Evolutionary conservation across 1,284 basidiomycete genomes (phyloP).

Genomic region (Tremellales sp.): DNA sequence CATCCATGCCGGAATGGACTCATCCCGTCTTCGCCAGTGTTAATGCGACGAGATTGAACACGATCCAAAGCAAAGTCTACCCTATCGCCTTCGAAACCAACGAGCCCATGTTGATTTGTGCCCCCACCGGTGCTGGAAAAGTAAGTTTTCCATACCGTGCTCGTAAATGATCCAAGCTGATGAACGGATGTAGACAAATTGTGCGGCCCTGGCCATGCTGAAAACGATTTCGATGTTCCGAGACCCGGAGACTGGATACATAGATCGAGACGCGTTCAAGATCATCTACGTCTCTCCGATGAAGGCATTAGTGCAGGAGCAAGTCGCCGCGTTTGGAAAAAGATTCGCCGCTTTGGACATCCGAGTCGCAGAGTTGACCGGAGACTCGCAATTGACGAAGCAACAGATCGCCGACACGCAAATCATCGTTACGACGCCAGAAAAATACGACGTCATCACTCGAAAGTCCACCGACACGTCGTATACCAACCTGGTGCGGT

Average conservation of each 20-base stretch:
- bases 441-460: slow-evolving; percentile 99
- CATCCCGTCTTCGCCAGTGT: slow-evolving; percentile 70
- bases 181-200: slow-evolving; percentile 71
- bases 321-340: slow-evolving; percentile 88
- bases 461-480: slow-evolving; percentile 95
- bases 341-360: slow-evolving; percentile 79
- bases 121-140: slow-evolving; percentile 98
- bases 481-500: slow-evolving; percentile 93
- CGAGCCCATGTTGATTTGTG: slow-evolving; percentile 92
- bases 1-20: slow-evolving; percentile 80
- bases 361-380: slow-evolving; percentile 91
- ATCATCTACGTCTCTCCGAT: slow-evolving; percentile 98
- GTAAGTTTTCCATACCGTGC: slow-evolving; percentile 50
- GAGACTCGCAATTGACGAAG: slow-evolving; percentile 97
- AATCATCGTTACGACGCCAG: slow-evolving; percentile 97
- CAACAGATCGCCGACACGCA: slow-evolving; percentile 96
- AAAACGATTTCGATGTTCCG: slow-evolving; percentile 82
- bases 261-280: slow-evolving; percentile 90
- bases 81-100: slow-evolving; percentile 92
- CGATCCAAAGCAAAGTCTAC: slow-evolving; percentile 89
- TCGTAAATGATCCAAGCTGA: slow-evolving; percentile 3
- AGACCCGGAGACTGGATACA: slow-evolving; percentile 73
- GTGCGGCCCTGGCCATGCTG: slow-evolving; percentile 90
- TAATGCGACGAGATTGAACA: slow-evolving; percentile 61
- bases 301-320: slow-evolving; percentile 97